Percentiles rank a stretch among this genome's conserved stretches.
Evolutionary conservation across 1,284 basidiomycete species (phyloP).

Genomic region (Cryptococcus wingfieldii): DNA sequence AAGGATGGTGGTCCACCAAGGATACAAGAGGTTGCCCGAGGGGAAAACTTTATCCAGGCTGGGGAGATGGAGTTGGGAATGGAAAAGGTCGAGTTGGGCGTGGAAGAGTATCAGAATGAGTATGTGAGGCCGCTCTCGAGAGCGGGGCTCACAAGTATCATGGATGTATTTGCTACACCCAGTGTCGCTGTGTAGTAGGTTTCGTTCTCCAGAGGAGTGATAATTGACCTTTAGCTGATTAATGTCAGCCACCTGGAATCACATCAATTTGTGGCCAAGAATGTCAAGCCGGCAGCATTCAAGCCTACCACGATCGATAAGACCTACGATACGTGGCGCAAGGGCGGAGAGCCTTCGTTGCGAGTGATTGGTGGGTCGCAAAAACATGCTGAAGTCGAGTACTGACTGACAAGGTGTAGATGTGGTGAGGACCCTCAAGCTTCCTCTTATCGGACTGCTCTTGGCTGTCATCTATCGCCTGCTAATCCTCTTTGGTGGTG

Average conservation of each 20-base stretch:
- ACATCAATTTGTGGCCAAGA: slow-evolving; percentile 39
- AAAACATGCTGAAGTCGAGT: neutral
- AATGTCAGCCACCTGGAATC: slow-evolving; percentile 38
- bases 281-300: slow-evolving; percentile 34
- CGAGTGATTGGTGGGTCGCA: slow-evolving; percentile 21
- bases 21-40: slow-evolving; percentile 39
- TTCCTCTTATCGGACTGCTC: slow-evolving; percentile 30
- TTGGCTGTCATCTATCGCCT: slow-evolving; percentile 37
- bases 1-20: slow-evolving; percentile 14
- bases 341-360: slow-evolving; percentile 29
- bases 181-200: slow-evolving; percentile 47
- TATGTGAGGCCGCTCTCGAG: slow-evolving; percentile 48
- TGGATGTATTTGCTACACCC: slow-evolving; percentile 44
- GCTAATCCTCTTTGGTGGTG: slow-evolving; percentile 24
- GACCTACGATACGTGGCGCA: slow-evolving; percentile 36
- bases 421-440: slow-evolving; percentile 24
- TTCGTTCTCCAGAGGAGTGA: neutral
- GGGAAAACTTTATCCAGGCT: slow-evolving; percentile 49
- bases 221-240: neutral
- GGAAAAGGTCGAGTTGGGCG: slow-evolving; percentile 40
- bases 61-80: slow-evolving; percentile 43
- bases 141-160: slow-evolving; percentile 42
- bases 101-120: slow-evolving; percentile 39
- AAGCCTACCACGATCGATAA: slow-evolving; percentile 26
- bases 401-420: slow-evolving; percentile 16